Evolutionary conservation across 768 basidiomycete genomes (phyloP).

Genomic region (Boletus pseudopeckii): DNA sequence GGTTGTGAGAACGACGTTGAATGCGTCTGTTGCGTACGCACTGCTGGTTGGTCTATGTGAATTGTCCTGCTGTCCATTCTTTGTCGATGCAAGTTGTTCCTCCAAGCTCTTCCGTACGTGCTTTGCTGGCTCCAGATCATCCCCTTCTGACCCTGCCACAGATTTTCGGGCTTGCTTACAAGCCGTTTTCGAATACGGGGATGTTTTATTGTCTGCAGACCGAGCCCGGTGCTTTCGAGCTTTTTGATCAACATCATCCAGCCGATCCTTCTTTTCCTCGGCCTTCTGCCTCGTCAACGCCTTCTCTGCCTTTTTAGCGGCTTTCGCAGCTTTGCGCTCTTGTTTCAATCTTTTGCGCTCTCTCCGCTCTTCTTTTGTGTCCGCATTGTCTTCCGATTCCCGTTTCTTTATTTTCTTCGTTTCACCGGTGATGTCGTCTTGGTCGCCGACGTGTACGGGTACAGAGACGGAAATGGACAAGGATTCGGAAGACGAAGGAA

Average conservation of each 20-base stretch:
- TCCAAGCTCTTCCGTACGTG: not conserved
- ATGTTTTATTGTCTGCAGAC: not conserved
- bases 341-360: constrained; percentile 24
- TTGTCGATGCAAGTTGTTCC: not conserved
- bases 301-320: constrained; percentile 10
- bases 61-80: constrained; percentile 3
- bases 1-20: not conserved
- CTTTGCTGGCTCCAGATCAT: not conserved
- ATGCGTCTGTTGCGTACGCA: not conserved
- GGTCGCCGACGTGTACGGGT: not conserved
- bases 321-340: constrained; percentile 21
- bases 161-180: constrained; percentile 7
- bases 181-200: constrained; percentile 1
- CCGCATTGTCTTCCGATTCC: constrained; percentile 2
- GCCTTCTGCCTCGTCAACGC: not conserved
- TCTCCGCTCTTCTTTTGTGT: constrained; percentile 19
- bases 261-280: not conserved
- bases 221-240: not conserved
- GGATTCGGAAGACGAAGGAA: not conserved
- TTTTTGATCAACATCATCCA: not conserved
- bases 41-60: not conserved
- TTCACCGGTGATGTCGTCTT: not conserved
- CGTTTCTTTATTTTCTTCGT: constrained; percentile 6
- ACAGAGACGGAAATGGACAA: not conserved
- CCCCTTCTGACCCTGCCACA: constrained; percentile 8